These are phyloP conservation scores for Calonectria henricotiae DNA, from an alignment of 2,329 filamentous ascomycete species.

Conservation along the genomic window DNA sequence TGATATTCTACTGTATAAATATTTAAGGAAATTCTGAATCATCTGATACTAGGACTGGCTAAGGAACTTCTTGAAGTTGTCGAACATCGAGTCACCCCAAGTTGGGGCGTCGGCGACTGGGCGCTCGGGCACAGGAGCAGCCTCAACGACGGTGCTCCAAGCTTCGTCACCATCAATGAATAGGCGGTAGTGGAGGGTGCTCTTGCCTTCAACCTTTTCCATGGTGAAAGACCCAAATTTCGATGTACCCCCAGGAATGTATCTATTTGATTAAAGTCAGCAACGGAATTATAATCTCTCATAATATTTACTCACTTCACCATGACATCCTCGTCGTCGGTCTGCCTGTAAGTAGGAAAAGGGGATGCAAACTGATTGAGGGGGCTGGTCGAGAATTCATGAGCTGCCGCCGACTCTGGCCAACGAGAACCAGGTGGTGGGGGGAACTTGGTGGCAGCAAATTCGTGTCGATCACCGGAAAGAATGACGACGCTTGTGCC, in stretches of 20 bases:
- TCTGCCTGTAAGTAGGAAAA: slow-evolving; percentile 85
- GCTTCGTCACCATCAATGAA: slow-evolving; percentile 86
- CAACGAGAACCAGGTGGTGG: slow-evolving; percentile 75
- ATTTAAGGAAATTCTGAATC: neutral
- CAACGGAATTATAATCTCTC: neutral
- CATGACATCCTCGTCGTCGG: slow-evolving; percentile 85
- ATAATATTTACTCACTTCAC: slow-evolving; percentile 78
- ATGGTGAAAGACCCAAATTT: slow-evolving; percentile 88
- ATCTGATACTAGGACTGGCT: neutral
- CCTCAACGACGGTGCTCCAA: slow-evolving; percentile 78
- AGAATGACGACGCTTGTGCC: slow-evolving; percentile 87
- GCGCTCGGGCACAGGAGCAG: slow-evolving; percentile 56
- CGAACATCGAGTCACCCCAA: slow-evolving; percentile 7
- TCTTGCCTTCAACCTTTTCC: slow-evolving; percentile 76
- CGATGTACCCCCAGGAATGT: slow-evolving; percentile 87
- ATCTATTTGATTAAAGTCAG: slow-evolving; percentile 63
- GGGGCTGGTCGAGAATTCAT: slow-evolving; percentile 94
- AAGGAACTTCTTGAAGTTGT: slow-evolving; percentile 16
- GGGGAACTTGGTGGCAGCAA: slow-evolving; percentile 87
- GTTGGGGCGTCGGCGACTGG: slow-evolving; percentile 36
- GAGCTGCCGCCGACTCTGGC: slow-evolving; percentile 77
- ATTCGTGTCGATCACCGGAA: slow-evolving; percentile 96
- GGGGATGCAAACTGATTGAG: slow-evolving; percentile 96
- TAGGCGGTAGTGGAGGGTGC: slow-evolving; percentile 83
- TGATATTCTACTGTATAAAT: slow-evolving; percentile 58